A percentile compares a stretch with the other conserved stretches of the same genome.
Evolutionary conservation across 2,329 filamentous ascomycete genomes (phyloP).

Genomic region (Ascocoryne sarcoides): DNA sequence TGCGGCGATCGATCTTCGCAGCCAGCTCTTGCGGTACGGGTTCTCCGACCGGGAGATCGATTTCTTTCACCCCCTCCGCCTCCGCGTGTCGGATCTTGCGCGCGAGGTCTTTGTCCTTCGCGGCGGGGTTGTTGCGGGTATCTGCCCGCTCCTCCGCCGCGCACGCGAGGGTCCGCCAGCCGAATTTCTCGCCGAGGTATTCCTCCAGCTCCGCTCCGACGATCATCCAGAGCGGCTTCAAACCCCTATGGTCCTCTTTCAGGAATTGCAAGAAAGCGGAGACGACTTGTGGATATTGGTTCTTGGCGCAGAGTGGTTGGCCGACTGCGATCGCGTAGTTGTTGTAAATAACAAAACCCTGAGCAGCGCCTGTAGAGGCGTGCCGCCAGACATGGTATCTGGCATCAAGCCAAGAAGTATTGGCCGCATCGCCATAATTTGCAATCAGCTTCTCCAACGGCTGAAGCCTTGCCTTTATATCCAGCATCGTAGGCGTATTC

Average conservation of each 20-base stretch:
- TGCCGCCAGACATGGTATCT: constrained; percentile 86
- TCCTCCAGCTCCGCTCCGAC: constrained; percentile 72
- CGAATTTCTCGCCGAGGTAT: constrained; percentile 68
- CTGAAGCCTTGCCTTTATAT: constrained; percentile 42
- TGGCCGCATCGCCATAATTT: constrained; percentile 90
- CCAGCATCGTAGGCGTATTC: too few species aligned
- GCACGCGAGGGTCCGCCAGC: constrained; percentile 83
- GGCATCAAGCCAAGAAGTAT: constrained; percentile 88
- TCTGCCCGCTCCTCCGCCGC: constrained; percentile 84
- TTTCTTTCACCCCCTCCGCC: constrained; percentile 74
- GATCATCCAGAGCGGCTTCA: constrained; percentile 84
- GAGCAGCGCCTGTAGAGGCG: constrained; percentile 65
- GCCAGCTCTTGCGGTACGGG: constrained; percentile 57
- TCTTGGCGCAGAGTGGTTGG: constrained; percentile 73
- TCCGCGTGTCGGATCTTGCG: constrained; percentile 80
- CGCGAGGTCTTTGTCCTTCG: constrained; percentile 65
- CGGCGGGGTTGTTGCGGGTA: constrained; percentile 56
- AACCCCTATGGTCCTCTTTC: constrained; percentile 56
- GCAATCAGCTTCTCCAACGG: constrained; percentile 80
- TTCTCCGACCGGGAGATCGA: constrained; percentile 59
- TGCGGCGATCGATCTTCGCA: constrained; percentile 59
- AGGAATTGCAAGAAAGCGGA: constrained; percentile 67
- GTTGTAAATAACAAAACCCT: constrained; percentile 70
- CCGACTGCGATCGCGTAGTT: constrained; percentile 80
- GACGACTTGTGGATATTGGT: constrained; percentile 68